Conservation (phyloP, 768 basidiomycete genomes). For the Mycena belliarum region DNA sequence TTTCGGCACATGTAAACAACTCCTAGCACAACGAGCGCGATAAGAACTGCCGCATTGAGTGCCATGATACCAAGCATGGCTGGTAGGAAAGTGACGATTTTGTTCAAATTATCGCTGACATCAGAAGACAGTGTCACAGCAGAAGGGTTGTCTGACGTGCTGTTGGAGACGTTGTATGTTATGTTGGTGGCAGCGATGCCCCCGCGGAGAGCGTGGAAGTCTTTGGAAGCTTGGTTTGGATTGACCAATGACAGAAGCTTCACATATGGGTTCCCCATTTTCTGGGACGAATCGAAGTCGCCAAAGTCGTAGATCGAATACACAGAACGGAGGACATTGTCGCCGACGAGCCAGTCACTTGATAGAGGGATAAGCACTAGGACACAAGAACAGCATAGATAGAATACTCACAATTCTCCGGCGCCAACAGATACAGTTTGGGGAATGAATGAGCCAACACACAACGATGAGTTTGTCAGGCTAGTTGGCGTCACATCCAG, state of each 20-base stretch:
- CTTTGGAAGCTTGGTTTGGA: conserved; percentile 66
- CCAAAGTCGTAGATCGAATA: conserved; percentile 87
- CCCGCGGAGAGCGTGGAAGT: conserved; percentile 71
- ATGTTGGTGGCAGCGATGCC: conserved; percentile 65
- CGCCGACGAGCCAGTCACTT: conserved; percentile 84
- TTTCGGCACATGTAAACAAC: conserved; percentile 55
- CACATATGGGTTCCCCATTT: conserved; percentile 78
- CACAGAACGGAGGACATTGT: conserved; percentile 79
- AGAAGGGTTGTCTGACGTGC: conserved; percentile 36
- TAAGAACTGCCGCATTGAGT: conserved; percentile 71
- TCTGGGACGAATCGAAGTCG: conserved; percentile 63
- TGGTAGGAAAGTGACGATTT: conserved; percentile 66
- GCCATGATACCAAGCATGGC: conserved; percentile 76
- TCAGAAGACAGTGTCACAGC: conserved; percentile 60
- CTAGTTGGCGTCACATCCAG: conserved; percentile 65
- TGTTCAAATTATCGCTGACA: conserved; percentile 58
- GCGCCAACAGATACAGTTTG: conserved; percentile 55
- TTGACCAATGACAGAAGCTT: conserved; percentile 70
- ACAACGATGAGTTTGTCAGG: conserved; percentile 46
- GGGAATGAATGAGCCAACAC: conserved; percentile 78
- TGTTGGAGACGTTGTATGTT: conserved; percentile 60
- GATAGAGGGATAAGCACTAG: conserved; percentile 1
- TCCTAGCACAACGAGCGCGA: conserved; percentile 56
- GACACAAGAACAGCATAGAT: neutral
- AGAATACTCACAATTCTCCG: conserved; percentile 62